Conservation (phyloP, 192 early-diverging fungal species). For the Obelidium mucronatum region DNA sequence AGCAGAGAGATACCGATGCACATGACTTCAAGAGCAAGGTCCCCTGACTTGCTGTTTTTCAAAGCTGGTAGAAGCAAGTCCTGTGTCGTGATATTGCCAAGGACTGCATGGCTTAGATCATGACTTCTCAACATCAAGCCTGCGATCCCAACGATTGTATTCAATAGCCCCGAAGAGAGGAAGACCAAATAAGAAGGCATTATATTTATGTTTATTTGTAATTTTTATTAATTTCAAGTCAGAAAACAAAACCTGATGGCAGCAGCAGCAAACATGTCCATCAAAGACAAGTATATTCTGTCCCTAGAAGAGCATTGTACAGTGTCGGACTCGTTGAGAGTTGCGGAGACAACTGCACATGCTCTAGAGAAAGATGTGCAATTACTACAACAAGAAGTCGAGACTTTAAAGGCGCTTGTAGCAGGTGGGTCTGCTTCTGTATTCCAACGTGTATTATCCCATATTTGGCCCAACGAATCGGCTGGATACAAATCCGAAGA, state of each 20-base stretch:
- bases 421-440: background rate
- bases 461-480: too few species aligned
- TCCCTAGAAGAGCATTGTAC: constrained; percentile 13
- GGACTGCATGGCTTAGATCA: background rate
- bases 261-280: background rate
- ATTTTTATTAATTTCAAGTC: background rate
- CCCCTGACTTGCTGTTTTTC: background rate
- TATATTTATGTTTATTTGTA: background rate
- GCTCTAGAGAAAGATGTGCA: constrained; percentile 5
- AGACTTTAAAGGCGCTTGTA: background rate
- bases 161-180: constrained; percentile 10
- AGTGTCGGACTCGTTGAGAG: constrained; percentile 4
- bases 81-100: background rate
- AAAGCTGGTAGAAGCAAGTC: background rate
- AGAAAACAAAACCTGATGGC: background rate
- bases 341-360: background rate
- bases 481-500: too few species aligned
- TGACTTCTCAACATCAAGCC: background rate
- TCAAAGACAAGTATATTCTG: constrained; percentile 19
- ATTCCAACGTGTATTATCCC: too few species aligned
- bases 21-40: constrained; percentile 10
- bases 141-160: constrained; percentile 1
- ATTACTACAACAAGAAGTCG: background rate
- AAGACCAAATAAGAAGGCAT: constrained; percentile 1
- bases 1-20: background rate